A percentile compares a stretch with the other conserved stretches of the same genome.
These are phyloP conservation scores for Mycocentrospora acerina DNA, from an alignment of 2,329 filamentous ascomycete genomes.

Conservation along the genomic window DNA sequence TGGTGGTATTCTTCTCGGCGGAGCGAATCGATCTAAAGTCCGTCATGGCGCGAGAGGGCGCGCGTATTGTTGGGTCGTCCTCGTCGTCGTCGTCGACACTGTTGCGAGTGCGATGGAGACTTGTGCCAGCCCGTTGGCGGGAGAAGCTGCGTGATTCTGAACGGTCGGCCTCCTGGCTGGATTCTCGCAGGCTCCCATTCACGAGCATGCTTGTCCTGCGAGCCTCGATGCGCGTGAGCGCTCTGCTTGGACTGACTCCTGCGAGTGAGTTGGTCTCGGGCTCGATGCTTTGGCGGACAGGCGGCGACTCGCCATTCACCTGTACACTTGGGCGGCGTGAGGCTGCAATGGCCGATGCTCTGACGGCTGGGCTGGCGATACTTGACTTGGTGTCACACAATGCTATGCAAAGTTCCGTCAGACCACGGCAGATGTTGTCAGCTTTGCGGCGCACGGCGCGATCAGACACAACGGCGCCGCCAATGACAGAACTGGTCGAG, in stretches of 20 bases:
- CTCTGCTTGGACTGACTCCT: constrained; percentile 38
- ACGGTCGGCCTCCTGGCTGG: constrained; percentile 29
- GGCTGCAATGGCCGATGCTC: constrained; percentile 21
- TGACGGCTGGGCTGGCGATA: constrained; percentile 32
- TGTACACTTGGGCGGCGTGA: constrained; percentile 40
- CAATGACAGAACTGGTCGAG: constrained; percentile 65
- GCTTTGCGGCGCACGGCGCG: constrained; percentile 86
- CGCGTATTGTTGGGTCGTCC: constrained; percentile 45
- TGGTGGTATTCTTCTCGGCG: constrained; percentile 21
- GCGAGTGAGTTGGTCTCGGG: constrained; percentile 34
- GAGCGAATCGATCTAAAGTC: constrained; percentile 42
- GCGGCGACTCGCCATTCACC: constrained; percentile 39
- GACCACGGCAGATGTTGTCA: constrained; percentile 85
- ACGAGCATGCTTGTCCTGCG: constrained; percentile 41
- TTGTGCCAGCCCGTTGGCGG: constrained; percentile 42
- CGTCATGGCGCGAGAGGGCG: constrained; percentile 53
- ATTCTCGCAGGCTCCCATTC: constrained; percentile 29
- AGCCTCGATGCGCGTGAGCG: constrained; percentile 48
- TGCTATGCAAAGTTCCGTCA: constrained; percentile 90
- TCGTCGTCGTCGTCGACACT: constrained; percentile 38
- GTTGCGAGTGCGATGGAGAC: constrained; percentile 40
- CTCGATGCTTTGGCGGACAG: constrained; percentile 36
- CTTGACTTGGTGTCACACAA: constrained; percentile 52
- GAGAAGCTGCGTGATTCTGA: constrained; percentile 22
- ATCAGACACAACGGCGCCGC: constrained; percentile 66